Conservation (phyloP, 116 monocot genomes). For the Posidonia oceanica region DNA sequence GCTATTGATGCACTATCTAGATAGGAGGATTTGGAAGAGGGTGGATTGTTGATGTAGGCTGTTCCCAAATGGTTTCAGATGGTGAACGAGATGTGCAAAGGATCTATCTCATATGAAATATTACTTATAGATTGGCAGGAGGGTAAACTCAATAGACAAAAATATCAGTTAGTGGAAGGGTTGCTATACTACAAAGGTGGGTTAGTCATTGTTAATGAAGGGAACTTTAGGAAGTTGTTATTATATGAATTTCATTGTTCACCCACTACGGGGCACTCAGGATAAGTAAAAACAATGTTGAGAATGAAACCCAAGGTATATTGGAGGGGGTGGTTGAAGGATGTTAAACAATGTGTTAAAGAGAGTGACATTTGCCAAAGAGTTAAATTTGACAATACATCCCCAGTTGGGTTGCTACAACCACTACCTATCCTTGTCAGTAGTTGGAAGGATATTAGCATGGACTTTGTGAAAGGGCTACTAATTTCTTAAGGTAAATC, state of each 20-base stretch:
- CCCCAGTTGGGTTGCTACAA: neutral
- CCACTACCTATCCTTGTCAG: neutral
- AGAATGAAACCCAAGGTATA: neutral
- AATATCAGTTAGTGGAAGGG: neutral
- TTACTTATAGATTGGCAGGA: neutral
- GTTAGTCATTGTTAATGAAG: neutral
- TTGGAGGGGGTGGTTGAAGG: neutral
- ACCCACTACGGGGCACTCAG: neutral
- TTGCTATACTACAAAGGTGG: neutral
- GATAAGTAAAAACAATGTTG: neutral
- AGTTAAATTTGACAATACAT: neutral
- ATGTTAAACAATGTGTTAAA: neutral
- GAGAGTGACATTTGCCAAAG: neutral
- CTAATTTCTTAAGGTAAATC: neutral
- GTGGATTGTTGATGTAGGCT: neutral
- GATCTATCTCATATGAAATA: neutral
- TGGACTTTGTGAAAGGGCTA: neutral
- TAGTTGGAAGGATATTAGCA: neutral
- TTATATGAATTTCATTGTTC: too few species aligned
- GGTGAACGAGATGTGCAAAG: neutral
- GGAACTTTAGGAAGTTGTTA: neutral
- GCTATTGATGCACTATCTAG: neutral
- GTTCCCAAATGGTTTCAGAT: neutral
- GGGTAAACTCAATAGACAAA: neutral
- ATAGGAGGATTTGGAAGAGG: neutral